These are phyloP conservation scores for Pythium guiyangense DNA, from an alignment of 352 stramenopile species.

Conservation along the genomic window DNA sequence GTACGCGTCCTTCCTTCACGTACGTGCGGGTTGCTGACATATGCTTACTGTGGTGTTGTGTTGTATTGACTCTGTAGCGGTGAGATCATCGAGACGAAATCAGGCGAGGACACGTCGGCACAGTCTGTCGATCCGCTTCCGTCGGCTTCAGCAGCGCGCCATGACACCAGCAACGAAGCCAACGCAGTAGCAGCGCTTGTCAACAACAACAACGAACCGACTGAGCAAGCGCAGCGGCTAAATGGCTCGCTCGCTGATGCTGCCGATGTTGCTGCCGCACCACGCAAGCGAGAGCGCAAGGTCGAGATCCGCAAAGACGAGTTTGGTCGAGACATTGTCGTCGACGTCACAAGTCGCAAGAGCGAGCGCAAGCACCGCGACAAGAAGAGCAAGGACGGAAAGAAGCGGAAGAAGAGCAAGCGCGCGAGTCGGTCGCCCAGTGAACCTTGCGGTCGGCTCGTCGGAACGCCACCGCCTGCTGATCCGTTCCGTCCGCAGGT, in stretches of 20 bases:
- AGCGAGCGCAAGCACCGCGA: slow-evolving; percentile 4
- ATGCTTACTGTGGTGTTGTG: no score
- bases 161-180: background rate
- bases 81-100: slow-evolving; percentile 23
- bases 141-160: background rate
- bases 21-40: no score
- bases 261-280: background rate
- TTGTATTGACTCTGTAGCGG: slow-evolving; percentile 13
- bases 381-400: slow-evolving; percentile 19
- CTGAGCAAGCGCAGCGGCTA: no score
- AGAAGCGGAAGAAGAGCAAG: slow-evolving; percentile 22
- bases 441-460: slow-evolving; percentile 12
- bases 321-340: slow-evolving; percentile 62
- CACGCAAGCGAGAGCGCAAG: slow-evolving; percentile 22
- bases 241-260: background rate
- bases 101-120: slow-evolving; percentile 2
- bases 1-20: no score
- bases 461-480: slow-evolving; percentile 42
- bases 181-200: background rate
- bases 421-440: slow-evolving; percentile 14
- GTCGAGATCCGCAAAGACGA: slow-evolving; percentile 56
- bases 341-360: slow-evolving; percentile 10
- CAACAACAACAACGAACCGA: background rate
- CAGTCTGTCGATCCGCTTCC: background rate
- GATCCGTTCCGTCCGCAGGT: slow-evolving; percentile 67